Evolutionary conservation across 2,329 filamentous ascomycete species (phyloP), one percentile per base, ranked within the genome.

Genomic region (Mycogone perniciosa): DNA sequence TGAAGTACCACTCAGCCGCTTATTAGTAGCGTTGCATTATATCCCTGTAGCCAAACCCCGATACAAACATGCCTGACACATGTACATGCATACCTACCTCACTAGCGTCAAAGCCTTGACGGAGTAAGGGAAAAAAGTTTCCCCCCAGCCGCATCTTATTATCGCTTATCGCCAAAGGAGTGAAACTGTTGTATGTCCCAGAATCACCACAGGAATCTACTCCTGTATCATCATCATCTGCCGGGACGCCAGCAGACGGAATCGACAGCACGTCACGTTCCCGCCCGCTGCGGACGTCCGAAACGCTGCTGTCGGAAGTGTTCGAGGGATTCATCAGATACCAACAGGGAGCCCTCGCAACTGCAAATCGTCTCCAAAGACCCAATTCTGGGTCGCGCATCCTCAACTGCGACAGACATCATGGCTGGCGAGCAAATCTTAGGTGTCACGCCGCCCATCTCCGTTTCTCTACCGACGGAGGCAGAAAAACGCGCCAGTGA

Each of bases 371-470:
- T n/a, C 31, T 29, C 47, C 20, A 9, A 27, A 8, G 13, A 20
- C 35, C n/a, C 35, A 20, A 39, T 29, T 31, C 37, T 39, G 39
- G 45, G 38, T 39, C 44, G 38, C 40, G 26, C 37, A 35, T 29
- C 44, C 9, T 39, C 42, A 20, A 46, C 43, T 31, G 38, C 44
- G 38, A 47, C 31, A 43, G 29, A 45, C 30, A 35, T 26, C 45
- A 73, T 72, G 69, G 56, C 66, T 41, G 62, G 64, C 52, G 67
- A 71, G 48, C 70, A 71, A 48, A 62, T 62, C 58, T 72, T 59
- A 54, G 92, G 92, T 63, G 81, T 95, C 43, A 96, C 90, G 53
- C 85, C 85, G 60, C 86, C 93, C 43, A 88, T 99, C 35, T 95
- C 90, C 20, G 79, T 77, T 9, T 75, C 77, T 26, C 76, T 90